Base-by-base conservation (phyloP, 495 filamentous ascomycete genomes). In the Endocarpon pusillum region DNA sequence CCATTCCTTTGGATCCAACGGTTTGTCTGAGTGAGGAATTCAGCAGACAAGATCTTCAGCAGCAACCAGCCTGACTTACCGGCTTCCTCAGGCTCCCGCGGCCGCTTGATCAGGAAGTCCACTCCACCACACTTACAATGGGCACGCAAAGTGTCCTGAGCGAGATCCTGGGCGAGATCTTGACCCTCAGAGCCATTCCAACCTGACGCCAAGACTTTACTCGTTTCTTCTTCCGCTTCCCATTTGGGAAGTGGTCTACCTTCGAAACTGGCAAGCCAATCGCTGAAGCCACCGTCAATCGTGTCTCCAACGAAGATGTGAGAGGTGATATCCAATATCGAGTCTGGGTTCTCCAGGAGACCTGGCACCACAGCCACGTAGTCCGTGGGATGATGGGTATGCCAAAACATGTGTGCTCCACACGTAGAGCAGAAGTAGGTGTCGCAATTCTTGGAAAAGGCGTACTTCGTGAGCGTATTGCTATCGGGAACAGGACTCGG, bases 121-220 rank as follows among this genome's bases (percentile, higher is more conserved):
- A 72, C 55, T 5, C 66, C 69, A 2, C 57, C 51, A 41, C 67
- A 73, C 24, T 63, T 56, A 34, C 69, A 74, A 21, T 50, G 35
- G n/a, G 52, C 48, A 35, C 50, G 42, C 8, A 61, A 42, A 23
- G 48, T 26, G 16, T 12, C 25, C 21, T 30, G 31, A 12, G 29
- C 31, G 16, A 35, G 31, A 11, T 35, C 22, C 4, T 11, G n/a
- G n/a, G n/a, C n/a, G n/a, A n/a, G n/a, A n/a, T n/a, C n/a, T n/a
- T n/a, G n/a, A n/a, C n/a, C n/a, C n/a, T n/a, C n/a, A n/a, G n/a
- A n/a, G n/a, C n/a, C n/a, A n/a, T n/a, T n/a, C n/a, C n/a, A n/a
- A n/a, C n/a, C n/a, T n/a, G n/a, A n/a, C n/a, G n/a, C n/a, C n/a
- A n/a, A n/a, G n/a, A n/a, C n/a, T n/a, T n/a, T n/a, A n/a, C n/a